Percentiles rank a stretch among this genome's conserved stretches.
These are phyloP conservation scores for Aureococcus anophagefferens DNA, from an alignment of 108 stramenopile genomes.

Conservation along the genomic window DNA sequence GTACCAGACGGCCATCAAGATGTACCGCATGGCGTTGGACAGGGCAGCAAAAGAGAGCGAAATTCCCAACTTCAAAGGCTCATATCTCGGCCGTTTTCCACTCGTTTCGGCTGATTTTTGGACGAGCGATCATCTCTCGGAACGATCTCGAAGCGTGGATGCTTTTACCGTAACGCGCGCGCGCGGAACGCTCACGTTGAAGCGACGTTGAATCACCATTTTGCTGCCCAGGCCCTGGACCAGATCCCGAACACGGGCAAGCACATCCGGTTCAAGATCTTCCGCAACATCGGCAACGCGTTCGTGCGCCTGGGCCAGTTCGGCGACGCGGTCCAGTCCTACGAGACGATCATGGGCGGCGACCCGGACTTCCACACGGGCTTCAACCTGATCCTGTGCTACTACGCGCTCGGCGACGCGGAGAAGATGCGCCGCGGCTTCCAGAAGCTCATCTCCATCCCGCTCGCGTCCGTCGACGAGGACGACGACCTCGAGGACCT, in stretches of 20 bases:
- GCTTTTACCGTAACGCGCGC: too few relatives aligned
- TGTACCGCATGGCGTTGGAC: conserved; percentile 71
- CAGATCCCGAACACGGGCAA: conserved; percentile 58
- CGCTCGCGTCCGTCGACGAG: conserved; percentile 14
- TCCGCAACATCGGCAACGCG: conserved; percentile 74
- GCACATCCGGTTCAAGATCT: conserved; percentile 55
- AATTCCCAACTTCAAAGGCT: too few relatives aligned
- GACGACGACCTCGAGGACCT: conserved; percentile 23
- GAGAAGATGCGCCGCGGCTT: conserved; percentile 58
- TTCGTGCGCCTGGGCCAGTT: conserved; percentile 64
- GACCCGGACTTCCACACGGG: conserved; percentile 62
- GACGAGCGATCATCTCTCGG: too few relatives aligned
- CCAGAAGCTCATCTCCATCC: conserved; percentile 32
- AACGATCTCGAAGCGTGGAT: too few relatives aligned
- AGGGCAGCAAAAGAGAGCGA: too few relatives aligned
- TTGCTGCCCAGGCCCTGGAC: too few relatives aligned
- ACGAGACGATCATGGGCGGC: conserved; percentile 58
- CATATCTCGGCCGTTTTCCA: too few relatives aligned
- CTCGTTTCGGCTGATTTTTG: too few relatives aligned
- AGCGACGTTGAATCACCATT: too few relatives aligned
- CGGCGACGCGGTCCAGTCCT: conserved; percentile 65
- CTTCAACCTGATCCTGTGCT: conserved; percentile 72
- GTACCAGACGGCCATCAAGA: conserved; percentile 67
- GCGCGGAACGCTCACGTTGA: too few relatives aligned
- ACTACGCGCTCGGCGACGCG: conserved; percentile 65